Evolutionary conservation across 805 yeast genomes (phyloP), one percentile per base, ranked within the genome.

Genomic region (Suhomyces sp.): DNA sequence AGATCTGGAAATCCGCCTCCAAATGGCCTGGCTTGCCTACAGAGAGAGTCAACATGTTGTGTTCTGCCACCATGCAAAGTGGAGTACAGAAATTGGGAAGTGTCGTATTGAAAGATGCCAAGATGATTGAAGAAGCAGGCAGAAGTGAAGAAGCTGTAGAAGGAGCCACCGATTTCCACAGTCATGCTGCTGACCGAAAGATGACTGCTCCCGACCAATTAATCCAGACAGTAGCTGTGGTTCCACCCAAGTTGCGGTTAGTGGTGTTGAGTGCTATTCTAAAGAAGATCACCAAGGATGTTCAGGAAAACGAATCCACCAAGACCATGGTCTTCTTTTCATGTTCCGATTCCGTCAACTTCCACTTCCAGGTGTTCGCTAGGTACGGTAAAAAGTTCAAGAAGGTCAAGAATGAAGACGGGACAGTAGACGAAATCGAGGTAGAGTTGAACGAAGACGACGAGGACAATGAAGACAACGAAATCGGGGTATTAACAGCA

Each of bases 321-420:
- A 80, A 88, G 57, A 84, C 90, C 1, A 86, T 94, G 66, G 90
- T 94, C 0, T 94, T 94, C 68, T 80, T 92, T 58, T 88, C 97
- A 12, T 93, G 99, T 72, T 85, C 98, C 0, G 98, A 93, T 66
- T 88, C 97, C n/a, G 98, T 96, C 22, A 92, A 94, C 60, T 94
- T 88, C 74, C 97, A 94, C 70, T 90, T 84, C 68, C 80, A 83
- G 46, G 87, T 84, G 0, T 84, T 96, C 59, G 79, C 88, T 1
- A 77, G 86, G 52, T 80, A 77, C 45, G 89, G 90, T 3, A 69
- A 70, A 47, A 67, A 69, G 41, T 64, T 73, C 22, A 57, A 64
- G 48, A 71, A 71, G 47, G 63, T 70, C 60, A 57, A 66, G 57
- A 59, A 68, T 47, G 59, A 67, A 48, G 67, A 69, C 53, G 57